Percentiles rank a stretch among this genome's conserved stretches.
These are phyloP conservation scores for Sarcocystis neurona DNA, from an alignment of 169 alveolate species.

Conservation along the genomic window DNA sequence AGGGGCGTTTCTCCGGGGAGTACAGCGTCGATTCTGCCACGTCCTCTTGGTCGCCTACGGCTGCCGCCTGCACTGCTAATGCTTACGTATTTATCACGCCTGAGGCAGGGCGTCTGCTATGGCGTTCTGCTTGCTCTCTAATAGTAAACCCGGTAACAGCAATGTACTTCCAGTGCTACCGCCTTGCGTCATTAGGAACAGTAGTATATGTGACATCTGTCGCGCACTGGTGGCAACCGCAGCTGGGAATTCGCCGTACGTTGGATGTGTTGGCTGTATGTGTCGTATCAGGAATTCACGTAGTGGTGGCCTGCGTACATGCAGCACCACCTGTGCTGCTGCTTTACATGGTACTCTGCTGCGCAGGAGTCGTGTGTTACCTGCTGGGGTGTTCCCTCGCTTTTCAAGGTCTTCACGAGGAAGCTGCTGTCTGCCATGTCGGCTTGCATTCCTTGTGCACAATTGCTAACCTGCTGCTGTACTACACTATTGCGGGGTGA, in stretches of 20 bases:
- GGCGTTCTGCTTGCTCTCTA: constrained; percentile 20
- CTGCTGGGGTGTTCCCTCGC: background rate
- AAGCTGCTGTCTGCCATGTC: constrained; percentile 23
- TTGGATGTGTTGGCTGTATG: background rate
- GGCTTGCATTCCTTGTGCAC: constrained; percentile 2
- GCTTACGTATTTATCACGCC: background rate
- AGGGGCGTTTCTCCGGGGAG: too few species aligned
- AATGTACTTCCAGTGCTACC: constrained; percentile 21
- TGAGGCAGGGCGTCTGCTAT: constrained; percentile 12
- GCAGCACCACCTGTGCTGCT: background rate
- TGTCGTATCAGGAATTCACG: background rate
- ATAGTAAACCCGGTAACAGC: background rate
- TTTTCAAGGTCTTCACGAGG: background rate
- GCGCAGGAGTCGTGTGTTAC: background rate
- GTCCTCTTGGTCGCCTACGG: too few species aligned
- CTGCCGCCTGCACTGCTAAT: too few species aligned
- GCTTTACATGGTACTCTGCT: background rate
- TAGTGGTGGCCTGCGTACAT: background rate
- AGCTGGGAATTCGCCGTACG: constrained; percentile 13
- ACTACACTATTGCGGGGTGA: background rate
- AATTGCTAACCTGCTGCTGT: background rate
- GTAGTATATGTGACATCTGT: background rate
- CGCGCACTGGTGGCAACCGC: constrained; percentile 28
- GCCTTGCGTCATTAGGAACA: background rate
- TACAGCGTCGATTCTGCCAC: too few species aligned